A percentile compares a stretch with the other conserved stretches of the same genome.
Evolutionary conservation across 2,329 filamentous ascomycete species (phyloP).

Genomic region (Fusarium torulosum): DNA sequence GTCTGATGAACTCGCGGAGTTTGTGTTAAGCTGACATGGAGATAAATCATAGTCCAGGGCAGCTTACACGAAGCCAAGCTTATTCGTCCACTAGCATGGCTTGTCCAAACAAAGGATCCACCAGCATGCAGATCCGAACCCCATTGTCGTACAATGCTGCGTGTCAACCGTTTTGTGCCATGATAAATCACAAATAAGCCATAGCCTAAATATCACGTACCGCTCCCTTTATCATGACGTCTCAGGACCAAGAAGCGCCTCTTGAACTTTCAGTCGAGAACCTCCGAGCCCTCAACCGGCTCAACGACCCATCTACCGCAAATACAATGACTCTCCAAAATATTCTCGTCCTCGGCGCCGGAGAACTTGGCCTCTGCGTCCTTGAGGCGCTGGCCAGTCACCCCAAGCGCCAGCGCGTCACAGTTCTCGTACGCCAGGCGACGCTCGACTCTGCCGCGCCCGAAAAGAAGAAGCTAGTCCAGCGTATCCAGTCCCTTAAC

Average conservation of each 20-base stretch:
- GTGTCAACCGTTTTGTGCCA: constrained; percentile 6
- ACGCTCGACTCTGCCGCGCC: constrained; percentile 57
- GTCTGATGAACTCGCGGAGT: constrained; percentile 10
- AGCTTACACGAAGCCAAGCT: not conserved
- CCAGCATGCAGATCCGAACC: constrained; percentile 11
- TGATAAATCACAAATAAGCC: constrained; percentile 11
- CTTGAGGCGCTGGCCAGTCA: constrained; percentile 64
- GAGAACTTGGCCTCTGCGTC: constrained; percentile 72
- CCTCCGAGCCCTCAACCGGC: constrained; percentile 43
- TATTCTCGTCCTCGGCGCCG: constrained; percentile 74
- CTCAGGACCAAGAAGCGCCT: constrained; percentile 22
- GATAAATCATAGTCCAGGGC: not conserved
- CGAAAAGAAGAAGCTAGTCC: constrained; percentile 53
- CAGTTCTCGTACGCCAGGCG: constrained; percentile 66
- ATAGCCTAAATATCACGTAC: constrained; percentile 38
- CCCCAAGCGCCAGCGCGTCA: constrained; percentile 57
- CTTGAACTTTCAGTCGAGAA: constrained; percentile 47
- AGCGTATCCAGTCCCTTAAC: constrained; percentile 53
- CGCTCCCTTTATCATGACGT: constrained; percentile 23
- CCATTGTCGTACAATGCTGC: not conserved
- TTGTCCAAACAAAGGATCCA: constrained; percentile 1
- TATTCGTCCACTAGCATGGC: constrained; percentile 1
- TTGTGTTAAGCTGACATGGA: constrained; percentile 23
- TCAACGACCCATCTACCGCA: constrained; percentile 35
- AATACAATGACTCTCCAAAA: constrained; percentile 43